A percentile compares a stretch with the other conserved stretches of the same genome.
These are phyloP conservation scores for Fusarium tjaetaba DNA, from an alignment of 2,329 filamentous ascomycete genomes.

Conservation along the genomic window DNA sequence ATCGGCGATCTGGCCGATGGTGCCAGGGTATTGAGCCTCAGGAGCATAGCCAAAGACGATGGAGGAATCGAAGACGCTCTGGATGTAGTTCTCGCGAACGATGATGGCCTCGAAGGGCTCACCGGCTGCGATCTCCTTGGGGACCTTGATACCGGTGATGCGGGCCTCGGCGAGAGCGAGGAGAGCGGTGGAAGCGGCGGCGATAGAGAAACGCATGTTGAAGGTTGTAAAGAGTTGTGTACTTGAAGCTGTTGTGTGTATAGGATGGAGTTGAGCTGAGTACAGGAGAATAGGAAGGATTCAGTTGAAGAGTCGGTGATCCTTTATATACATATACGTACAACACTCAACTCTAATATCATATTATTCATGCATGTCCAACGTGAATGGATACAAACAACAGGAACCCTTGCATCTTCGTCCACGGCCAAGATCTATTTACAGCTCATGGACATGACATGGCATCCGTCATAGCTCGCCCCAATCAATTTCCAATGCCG, in stretches of 20 bases:
- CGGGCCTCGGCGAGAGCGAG: constrained; percentile 49
- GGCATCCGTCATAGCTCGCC: constrained; percentile 20
- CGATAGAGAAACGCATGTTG: constrained; percentile 43
- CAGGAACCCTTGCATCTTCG: background rate
- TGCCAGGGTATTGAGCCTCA: constrained; percentile 37
- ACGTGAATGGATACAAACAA: background rate
- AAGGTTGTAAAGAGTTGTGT: background rate
- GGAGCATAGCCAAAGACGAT: constrained; percentile 54
- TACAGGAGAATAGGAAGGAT: background rate
- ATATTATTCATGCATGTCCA: constrained; percentile 1
- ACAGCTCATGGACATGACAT: constrained; percentile 10
- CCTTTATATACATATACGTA: constrained; percentile 12
- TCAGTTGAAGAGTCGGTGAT: background rate
- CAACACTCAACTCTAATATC: background rate
- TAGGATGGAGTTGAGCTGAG: background rate
- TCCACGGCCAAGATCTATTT: constrained; percentile 18
- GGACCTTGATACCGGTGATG: constrained; percentile 55
- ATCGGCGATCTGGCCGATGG: constrained; percentile 44
- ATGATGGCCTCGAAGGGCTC: constrained; percentile 52
- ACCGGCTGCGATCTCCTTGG: constrained; percentile 52
- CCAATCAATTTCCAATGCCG: constrained; percentile 1
- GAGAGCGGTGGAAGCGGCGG: constrained; percentile 40
- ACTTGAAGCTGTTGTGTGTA: background rate
- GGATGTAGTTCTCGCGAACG: constrained; percentile 55
- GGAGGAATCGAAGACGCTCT: constrained; percentile 55